Base-by-base conservation (phyloP, 495 filamentous ascomycete species). In the Rusavskia elegans region DNA sequence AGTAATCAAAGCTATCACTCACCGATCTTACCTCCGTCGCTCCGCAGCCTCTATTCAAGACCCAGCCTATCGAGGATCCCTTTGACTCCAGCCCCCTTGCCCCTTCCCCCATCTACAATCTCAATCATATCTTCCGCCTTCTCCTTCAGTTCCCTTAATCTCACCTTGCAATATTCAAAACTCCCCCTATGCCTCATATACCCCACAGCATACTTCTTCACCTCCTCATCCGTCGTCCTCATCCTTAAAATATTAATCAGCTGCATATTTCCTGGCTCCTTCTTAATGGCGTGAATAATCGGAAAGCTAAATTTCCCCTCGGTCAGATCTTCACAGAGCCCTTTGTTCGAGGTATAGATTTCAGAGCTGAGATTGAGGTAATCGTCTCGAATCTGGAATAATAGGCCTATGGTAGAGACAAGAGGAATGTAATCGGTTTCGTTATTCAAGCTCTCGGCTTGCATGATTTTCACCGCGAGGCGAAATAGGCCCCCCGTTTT, bases 241-340 rank as follows among this genome's bases (percentile, higher is more conserved):
- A 97, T 92, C 66, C 85, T 84, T 20, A 98, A 70, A 44, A 97
- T 97, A 59, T 92, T 95, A 55, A 95, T 71, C 44, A 98, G 74
- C 62, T 90, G 84, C 29, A 83, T 76, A 61, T 95, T 89, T 9
- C 67, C 67, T 4, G 86, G 85, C 63, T 89, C 77, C 32, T 82
- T 71, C 56, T 89, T 85, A 56, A 98, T 93, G 63, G 84, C 83
- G 67, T 98, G 90, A 54, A 98, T 96, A 59, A 98, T 85, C 6
- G 90, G 90, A 63, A 94, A 97, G 25, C 84, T 89, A 71, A 97
- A 98, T 75, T 98, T 98, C 40, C 92, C 92, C 70, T 98, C 92
- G 0, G 90, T 96, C 55, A 98, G 68, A 64, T 98, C 92, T 71
- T 98, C 92, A 65, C 87, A 95, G 55, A 95, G 79, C 52, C 92